Base-by-base conservation (phyloP, 192 early-diverging fungal species). In the Kickxella alabastrina region DNA sequence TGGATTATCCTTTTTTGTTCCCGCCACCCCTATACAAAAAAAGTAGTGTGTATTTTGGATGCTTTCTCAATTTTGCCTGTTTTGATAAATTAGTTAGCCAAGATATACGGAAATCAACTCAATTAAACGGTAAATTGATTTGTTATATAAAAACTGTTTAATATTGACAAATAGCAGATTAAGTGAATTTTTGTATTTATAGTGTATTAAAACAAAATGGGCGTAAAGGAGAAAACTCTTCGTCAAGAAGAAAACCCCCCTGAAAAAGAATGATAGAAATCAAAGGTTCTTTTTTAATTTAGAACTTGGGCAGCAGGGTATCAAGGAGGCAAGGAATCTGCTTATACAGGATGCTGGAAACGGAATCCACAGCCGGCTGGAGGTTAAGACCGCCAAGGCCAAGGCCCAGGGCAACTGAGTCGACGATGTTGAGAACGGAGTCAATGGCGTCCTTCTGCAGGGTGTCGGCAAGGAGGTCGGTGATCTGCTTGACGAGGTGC, bases 241-340 rank as follows among this genome's bases (percentile, higher is more conserved):
- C 7, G 3, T 22, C 31, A 29, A 45, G 6, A 29, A n/a, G 13
- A 19, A 40, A 5, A 38, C 4, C 17, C 18, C 39, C 2, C 6
- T 21, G 17, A 44, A 19, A 13, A 52, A 24, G 21, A 36, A 59
- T 39, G 7, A 42, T 38, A 18, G n/a, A n/a, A n/a, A n/a, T n/a
- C n/a, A n/a, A n/a, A n/a, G n/a, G n/a, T n/a, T n/a, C n/a, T n/a
- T n/a, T n/a, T n/a, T n/a, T n/a, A n/a, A 3, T 28, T 58, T 62
- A 75, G 32, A 64, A 64, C 71, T 62, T 63, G 34, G 71, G 71
- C 37, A 75, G 56, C 24, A 75, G 64, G 38, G 71, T 75, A 19
- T 75, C 64, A 10, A 75, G 45, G 2, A 75, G 46, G 71, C 71
- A 75, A 23, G 71, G 71, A 37, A 75, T 59, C 59, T 75, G 71